phyloP scores from a whole-genome alignment of 768 basidiomycete genomes.

The Tulasnella sp. region DNA sequence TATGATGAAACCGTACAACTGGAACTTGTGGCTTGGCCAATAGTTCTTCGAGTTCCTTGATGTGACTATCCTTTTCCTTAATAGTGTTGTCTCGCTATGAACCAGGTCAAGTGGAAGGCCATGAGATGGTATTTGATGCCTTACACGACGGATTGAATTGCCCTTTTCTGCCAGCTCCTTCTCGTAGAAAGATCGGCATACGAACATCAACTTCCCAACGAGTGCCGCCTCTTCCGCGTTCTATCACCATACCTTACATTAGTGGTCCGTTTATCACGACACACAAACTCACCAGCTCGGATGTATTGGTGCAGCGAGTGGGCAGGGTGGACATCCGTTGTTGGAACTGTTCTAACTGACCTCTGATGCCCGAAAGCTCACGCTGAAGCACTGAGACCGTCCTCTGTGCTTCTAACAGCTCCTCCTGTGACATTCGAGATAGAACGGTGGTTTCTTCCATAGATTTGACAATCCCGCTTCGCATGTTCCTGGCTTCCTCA shows the following conservation, averaged over 20 bases:
- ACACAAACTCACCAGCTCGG: neutral
- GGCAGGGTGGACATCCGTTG: neutral
- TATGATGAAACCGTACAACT: too few relatives aligned
- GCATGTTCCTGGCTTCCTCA: too few relatives aligned
- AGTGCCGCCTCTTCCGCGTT: neutral
- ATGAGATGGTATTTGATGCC: neutral
- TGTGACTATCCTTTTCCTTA: too few relatives aligned
- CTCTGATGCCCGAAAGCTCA: neutral
- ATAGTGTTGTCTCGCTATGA: too few relatives aligned
- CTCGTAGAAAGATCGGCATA: conserved; percentile 3
- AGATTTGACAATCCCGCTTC: too few relatives aligned
- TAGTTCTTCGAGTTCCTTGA: too few relatives aligned
- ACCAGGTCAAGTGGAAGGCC: too few relatives aligned
- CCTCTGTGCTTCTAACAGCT: too few relatives aligned
- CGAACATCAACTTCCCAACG: conserved; percentile 1
- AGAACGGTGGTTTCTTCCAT: too few relatives aligned
- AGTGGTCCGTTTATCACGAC: neutral
- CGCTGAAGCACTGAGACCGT: too few relatives aligned
- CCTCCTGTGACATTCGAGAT: too few relatives aligned
- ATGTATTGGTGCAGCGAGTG: neutral
- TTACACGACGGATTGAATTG: conserved; percentile 13
- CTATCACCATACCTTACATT: neutral
- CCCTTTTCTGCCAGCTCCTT: conserved; percentile 14
- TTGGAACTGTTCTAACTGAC: neutral
- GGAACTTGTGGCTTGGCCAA: too few relatives aligned